Evolutionary conservation across 2,329 filamentous ascomycete genomes (phyloP).

Genomic region (Arachnopeziza araneosa): DNA sequence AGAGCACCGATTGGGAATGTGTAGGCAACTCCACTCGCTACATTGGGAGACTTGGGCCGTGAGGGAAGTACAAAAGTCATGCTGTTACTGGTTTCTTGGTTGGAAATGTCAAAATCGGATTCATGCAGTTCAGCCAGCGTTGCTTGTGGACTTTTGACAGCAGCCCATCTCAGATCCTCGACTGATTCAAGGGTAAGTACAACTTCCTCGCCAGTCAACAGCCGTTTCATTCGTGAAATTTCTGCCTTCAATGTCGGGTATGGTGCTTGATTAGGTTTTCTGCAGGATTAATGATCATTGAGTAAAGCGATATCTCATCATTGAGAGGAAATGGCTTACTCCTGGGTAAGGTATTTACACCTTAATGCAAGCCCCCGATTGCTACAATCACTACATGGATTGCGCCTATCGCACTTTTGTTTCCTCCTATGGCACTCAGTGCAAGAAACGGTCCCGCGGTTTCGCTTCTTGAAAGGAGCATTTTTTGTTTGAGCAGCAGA

Average conservation of each 20-base stretch:
- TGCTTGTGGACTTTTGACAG: constrained; percentile 1
- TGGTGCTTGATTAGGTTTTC: constrained; percentile 2
- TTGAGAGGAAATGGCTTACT: constrained; percentile 7
- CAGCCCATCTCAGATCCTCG: background rate
- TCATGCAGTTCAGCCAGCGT: background rate
- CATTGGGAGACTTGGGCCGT: constrained; percentile 1
- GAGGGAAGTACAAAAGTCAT: background rate
- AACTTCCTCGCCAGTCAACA: constrained; percentile 11
- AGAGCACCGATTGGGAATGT: background rate
- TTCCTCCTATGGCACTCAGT: constrained; percentile 23
- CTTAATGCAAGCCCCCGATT: constrained; percentile 13
- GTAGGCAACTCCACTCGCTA: constrained; percentile 8
- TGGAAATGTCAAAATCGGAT: background rate
- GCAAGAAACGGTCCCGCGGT: constrained; percentile 15
- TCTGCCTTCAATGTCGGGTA: background rate
- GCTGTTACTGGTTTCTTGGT: background rate
- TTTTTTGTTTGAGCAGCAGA: background rate
- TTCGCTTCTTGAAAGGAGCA: constrained; percentile 7
- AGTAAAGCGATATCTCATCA: background rate
- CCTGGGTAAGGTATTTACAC: constrained; percentile 14
- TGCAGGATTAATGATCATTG: background rate
- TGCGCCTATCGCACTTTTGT: constrained; percentile 19
- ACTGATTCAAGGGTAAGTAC: constrained; percentile 17
- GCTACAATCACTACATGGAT: constrained; percentile 19
- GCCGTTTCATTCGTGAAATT: constrained; percentile 10